A percentile compares a stretch with the other conserved stretches of the same genome.
Conservation (phyloP, 2,329 filamentous ascomycete species). For the Botryotinia globosa region DNA sequence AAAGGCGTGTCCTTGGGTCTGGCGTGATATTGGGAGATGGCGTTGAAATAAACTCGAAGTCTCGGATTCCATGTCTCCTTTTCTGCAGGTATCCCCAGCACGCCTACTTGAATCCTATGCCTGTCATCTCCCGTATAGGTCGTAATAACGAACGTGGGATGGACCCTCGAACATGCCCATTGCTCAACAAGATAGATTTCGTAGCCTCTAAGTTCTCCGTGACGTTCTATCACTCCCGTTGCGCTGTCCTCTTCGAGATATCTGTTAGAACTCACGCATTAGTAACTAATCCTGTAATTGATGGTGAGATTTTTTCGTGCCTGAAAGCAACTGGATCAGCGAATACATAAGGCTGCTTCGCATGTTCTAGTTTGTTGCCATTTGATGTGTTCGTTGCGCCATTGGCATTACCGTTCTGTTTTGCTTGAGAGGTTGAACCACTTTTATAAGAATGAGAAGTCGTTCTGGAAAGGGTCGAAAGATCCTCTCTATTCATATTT, state of each 20-base stretch:
- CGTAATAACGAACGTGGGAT: conserved; percentile 87
- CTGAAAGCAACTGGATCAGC: conserved; percentile 64
- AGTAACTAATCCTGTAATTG: background rate
- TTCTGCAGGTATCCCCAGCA: conserved; percentile 78
- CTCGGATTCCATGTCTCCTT: conserved; percentile 76
- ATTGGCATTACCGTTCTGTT: conserved; percentile 22
- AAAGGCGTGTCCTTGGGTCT: conserved; percentile 76
- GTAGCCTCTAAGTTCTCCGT: conserved; percentile 72
- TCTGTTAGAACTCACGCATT: conserved; percentile 39
- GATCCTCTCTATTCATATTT: conserved; percentile 36
- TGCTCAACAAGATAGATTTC: conserved; percentile 95
- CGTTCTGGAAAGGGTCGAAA: conserved; percentile 33
- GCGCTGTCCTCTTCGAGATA: conserved; percentile 84
- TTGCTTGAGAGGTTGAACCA: conserved; percentile 18
- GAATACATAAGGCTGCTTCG: conserved; percentile 50
- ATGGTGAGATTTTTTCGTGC: conserved; percentile 27
- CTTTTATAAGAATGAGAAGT: conserved; percentile 29
- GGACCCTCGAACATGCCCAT: conserved; percentile 89
- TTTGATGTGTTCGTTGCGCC: conserved; percentile 5
- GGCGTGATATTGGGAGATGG: conserved; percentile 81
- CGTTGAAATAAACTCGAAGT: conserved; percentile 80
- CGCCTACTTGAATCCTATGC: conserved; percentile 73
- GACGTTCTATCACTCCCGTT: conserved; percentile 71
- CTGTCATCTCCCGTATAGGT: conserved; percentile 87
- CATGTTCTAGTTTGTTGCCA: conserved; percentile 16